These are phyloP conservation scores for Populus hybrid DNA, from an alignment of 441 rosid species.

Conservation along the genomic window DNA sequence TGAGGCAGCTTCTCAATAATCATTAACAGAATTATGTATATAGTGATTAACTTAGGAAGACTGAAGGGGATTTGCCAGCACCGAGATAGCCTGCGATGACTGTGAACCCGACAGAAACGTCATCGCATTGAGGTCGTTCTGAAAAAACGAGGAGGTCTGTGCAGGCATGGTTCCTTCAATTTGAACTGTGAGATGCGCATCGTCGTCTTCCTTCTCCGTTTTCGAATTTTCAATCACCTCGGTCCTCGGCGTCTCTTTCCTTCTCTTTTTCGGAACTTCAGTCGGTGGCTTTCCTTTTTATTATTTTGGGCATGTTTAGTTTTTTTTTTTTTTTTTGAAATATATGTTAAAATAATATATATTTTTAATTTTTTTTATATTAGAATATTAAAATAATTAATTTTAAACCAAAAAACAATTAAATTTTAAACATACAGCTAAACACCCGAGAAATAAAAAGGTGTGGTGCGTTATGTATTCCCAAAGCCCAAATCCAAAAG, in stretches of 20 bases:
- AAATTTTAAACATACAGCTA: too few species aligned
- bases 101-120: constrained; percentile 64
- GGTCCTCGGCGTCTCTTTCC: background rate
- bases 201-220: constrained; percentile 70
- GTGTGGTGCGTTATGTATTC: too few species aligned
- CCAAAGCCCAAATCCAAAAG: too few species aligned
- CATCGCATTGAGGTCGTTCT: constrained; percentile 21
- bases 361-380: too few species aligned
- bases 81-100: constrained; percentile 95
- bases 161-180: constrained; percentile 24
- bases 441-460: too few species aligned
- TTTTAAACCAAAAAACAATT: too few species aligned
- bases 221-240: background rate
- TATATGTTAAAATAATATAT: too few species aligned
- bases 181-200: constrained; percentile 61
- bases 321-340: too few species aligned
- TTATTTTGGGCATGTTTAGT: background rate
- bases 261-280: too few species aligned
- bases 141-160: background rate
- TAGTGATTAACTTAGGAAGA: background rate
- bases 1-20: background rate
- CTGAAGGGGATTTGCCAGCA: constrained; percentile 49
- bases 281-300: background rate
- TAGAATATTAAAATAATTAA: too few species aligned
- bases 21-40: background rate